Percentiles rank a stretch among this genome's conserved stretches.
These are phyloP conservation scores for Trichoderma afroharzianum DNA, from an alignment of 2,329 filamentous ascomycete species.

Conservation along the genomic window DNA sequence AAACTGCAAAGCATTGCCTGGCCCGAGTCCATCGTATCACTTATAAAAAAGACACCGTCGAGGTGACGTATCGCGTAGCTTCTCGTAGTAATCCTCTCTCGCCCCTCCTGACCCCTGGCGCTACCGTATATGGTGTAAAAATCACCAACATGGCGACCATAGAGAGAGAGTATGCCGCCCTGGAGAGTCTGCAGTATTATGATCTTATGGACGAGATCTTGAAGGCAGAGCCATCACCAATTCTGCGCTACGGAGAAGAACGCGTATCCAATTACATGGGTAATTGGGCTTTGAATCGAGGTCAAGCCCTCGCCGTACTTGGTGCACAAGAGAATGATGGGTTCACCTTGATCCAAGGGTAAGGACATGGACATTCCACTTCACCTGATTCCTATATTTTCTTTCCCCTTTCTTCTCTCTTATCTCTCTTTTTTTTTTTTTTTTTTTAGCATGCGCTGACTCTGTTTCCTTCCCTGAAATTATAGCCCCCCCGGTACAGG, in stretches of 20 bases:
- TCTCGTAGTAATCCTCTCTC: constrained; percentile 60
- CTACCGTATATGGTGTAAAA: constrained; percentile 70
- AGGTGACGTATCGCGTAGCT: constrained; percentile 82
- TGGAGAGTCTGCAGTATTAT: constrained; percentile 90
- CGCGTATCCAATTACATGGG: constrained; percentile 65
- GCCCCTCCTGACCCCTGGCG: constrained; percentile 63
- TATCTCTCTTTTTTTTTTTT: no score
- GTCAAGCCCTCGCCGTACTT: constrained; percentile 86
- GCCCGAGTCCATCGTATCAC: constrained; percentile 77
- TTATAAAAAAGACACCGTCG: constrained; percentile 75
- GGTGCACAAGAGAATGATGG: constrained; percentile 94
- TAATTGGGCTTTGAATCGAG: constrained; percentile 81
- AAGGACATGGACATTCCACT: constrained; percentile 27
- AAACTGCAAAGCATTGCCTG: constrained; percentile 72
- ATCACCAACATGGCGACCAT: constrained; percentile 92
- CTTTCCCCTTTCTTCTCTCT: background rate
- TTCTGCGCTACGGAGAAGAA: constrained; percentile 75
- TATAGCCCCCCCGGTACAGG: constrained; percentile 84
- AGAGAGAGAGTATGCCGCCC: constrained; percentile 89
- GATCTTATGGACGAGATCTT: constrained; percentile 92
- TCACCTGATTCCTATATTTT: background rate
- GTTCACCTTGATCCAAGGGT: constrained; percentile 93
- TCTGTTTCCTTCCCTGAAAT: background rate
- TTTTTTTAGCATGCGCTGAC: background rate
- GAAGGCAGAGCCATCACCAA: constrained; percentile 81